Base-by-base conservation (phyloP, 139 green algal species). In the Micromonas pusilla region DNA sequence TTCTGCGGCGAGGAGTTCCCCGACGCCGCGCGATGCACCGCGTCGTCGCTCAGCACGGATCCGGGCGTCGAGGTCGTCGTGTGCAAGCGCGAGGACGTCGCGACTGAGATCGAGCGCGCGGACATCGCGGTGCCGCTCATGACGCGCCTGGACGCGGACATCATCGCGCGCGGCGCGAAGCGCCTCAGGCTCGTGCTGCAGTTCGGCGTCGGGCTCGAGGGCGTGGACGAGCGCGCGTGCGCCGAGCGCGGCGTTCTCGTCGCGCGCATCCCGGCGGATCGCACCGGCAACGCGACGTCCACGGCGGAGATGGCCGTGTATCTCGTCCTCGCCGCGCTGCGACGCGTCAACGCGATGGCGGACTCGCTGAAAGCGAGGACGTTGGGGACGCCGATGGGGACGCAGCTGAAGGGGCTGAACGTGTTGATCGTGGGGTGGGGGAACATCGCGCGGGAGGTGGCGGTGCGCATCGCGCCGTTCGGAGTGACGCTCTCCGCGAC, bases 141-240 rank as follows among this genome's bases (percentile, higher is more conserved):
- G 70, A 66, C 70, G 2, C 33, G 36, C 3, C 5, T 76, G 25
- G 70, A 63, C 32, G 33, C 25, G 9, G 4, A 33, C 20, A 6
- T 76, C 4, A 28, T 76, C 3, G 25, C 26, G 30, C 13, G n/a
- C 34, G 70, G 25, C 3, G 5, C 21, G 19, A 33, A 21, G 13
- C 60, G 60, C 13, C 34, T 76, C 3, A 70, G 38, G 52, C 72
- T 78, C 20, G 34, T 78, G 21, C 2, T 78, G 28, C 72, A 78
- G 33, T 78, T 70, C 72, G 72, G 72, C 2, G 72, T 78, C 4
- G 72, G 72, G 1, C 39, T 78, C 19, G 72, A 78, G 13, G 72
- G 72, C 45, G 72, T 78, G 1, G 52, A 68, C 4, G 62, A 63
- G 19, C 20, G 38, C 23, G 45, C 52, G n/a, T 34, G 32, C 2